Conservation (phyloP, 768 basidiomycete genomes). For the Lactarius vividus region DNA sequence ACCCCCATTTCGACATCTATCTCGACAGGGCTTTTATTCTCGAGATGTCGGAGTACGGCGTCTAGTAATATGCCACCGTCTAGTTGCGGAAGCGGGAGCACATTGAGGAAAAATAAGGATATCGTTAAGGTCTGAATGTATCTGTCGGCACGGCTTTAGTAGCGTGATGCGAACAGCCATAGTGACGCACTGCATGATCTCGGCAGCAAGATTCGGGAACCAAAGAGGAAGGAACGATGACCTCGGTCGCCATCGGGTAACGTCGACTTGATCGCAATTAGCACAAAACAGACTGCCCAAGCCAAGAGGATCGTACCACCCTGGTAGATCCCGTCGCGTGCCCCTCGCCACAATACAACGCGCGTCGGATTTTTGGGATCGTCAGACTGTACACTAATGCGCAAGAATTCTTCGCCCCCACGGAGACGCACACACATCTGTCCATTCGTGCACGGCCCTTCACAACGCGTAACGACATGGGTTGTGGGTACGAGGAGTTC, state of each 20-base stretch:
- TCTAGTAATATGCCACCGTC: constrained; percentile 67
- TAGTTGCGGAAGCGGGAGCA: constrained; percentile 66
- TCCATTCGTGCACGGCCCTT: constrained; percentile 38
- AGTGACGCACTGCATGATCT: constrained; percentile 57
- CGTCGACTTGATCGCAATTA: constrained; percentile 44
- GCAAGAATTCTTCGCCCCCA: constrained; percentile 49
- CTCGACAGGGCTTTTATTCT: neutral
- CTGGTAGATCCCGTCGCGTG: constrained; percentile 59
- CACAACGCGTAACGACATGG: constrained; percentile 41
- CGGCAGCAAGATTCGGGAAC: constrained; percentile 38
- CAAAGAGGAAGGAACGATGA: constrained; percentile 38
- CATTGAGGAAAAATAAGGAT: constrained; percentile 80
- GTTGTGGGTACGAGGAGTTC: constrained; percentile 40
- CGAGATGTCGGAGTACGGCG: constrained; percentile 28
- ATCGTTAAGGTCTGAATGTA: constrained; percentile 65
- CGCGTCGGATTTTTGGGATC: constrained; percentile 12
- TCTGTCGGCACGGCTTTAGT: constrained; percentile 35
- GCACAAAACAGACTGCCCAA: neutral
- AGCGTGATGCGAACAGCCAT: neutral
- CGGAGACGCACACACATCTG: constrained; percentile 55
- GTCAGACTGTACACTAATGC: constrained; percentile 45
- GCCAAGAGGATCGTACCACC: constrained; percentile 45
- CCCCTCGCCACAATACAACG: constrained; percentile 75
- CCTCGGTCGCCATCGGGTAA: constrained; percentile 49
- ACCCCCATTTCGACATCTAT: constrained; percentile 20